Conservation (phyloP, 495 filamentous ascomycete species). For the Staphylotrichum tortipilum region DNA sequence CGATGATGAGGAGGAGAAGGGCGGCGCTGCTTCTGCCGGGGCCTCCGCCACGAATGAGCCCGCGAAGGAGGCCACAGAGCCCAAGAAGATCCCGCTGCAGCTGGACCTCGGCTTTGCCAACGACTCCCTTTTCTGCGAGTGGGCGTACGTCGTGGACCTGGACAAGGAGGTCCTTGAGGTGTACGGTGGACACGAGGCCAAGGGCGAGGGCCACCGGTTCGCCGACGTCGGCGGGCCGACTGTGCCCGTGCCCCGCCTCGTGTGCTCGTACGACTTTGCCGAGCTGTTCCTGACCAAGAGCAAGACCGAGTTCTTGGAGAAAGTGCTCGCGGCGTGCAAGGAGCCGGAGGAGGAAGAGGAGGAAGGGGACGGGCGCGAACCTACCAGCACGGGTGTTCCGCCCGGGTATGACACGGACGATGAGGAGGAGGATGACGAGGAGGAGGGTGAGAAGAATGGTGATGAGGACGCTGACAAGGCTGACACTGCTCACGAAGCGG, state of each 20-base stretch:
- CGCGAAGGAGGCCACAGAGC: not conserved
- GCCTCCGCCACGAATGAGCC: no score
- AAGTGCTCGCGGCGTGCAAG: not conserved
- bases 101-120: constrained; percentile 3
- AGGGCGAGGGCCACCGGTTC: constrained; percentile 8
- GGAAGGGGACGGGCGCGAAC: not conserved
- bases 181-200: constrained; percentile 3
- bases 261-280: not conserved
- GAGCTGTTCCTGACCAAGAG: constrained; percentile 4
- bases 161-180: constrained; percentile 14
- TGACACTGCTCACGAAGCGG: no score
- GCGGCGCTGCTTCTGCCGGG: no score
- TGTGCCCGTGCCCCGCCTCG: not conserved
- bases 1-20: not conserved
- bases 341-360: not conserved
- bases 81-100: constrained; percentile 4
- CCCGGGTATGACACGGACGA: not conserved
- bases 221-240: constrained; percentile 2
- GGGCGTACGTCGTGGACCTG: constrained; percentile 11
- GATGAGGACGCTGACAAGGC: not conserved
- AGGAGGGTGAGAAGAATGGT: not conserved
- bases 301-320: not conserved
- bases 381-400: no score
- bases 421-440: not conserved
- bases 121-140: constrained; percentile 9